Evolutionary conservation across 1,139 yeast species (phyloP), one percentile per base, ranked within the genome.

Genomic region (Debaryomyces sp.): DNA sequence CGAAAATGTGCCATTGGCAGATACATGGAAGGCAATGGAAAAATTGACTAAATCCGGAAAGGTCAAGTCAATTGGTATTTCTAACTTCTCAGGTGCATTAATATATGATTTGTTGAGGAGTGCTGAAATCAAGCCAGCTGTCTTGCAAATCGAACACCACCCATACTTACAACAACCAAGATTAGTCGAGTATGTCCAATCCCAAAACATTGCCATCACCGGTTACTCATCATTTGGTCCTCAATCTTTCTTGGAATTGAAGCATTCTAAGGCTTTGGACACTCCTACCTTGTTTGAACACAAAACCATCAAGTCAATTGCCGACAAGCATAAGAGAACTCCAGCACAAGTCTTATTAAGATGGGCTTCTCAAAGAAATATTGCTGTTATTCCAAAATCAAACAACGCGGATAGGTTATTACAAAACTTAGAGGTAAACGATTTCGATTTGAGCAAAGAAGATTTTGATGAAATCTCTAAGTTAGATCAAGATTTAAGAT

Each of bases 151-250:
- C 64, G 97, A 91, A 75, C 94, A 88, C 71, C 97, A 90, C 68
- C 96, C 97, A 57, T 90, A 89, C 76, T 78, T 90, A 67, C 89
- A 87, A 57, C 97, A 90, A 72, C 80, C 80, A 51, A 76, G 75
- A 56, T 76, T 89, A 64, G 68, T 89, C 53, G 78, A 85, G 58
- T 88, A 71, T 62, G 88, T 80, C 54, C 81, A 87, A 66, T 60
- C 70, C 39, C 70, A 81, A 57, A 84, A 80, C 43, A 81, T 90
- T 61, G 86, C 84, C 50, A 77, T 90, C 61, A 88, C 90, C 47
- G 97, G 87, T 24, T 90, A 90, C 77, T 89, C 96, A 7, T 87
- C 96, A 10, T 87, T 89, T 62, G 94, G 94, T 41, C 91, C 92
- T 23, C 87, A 82, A 64, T 83, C 89, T 5, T 59, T 86, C 66